A percentile compares a stretch with the other conserved stretches of the same genome.
Evolutionary conservation across 2,329 filamentous ascomycete genomes (phyloP).

Genomic region (Fusarium sp.): DNA sequence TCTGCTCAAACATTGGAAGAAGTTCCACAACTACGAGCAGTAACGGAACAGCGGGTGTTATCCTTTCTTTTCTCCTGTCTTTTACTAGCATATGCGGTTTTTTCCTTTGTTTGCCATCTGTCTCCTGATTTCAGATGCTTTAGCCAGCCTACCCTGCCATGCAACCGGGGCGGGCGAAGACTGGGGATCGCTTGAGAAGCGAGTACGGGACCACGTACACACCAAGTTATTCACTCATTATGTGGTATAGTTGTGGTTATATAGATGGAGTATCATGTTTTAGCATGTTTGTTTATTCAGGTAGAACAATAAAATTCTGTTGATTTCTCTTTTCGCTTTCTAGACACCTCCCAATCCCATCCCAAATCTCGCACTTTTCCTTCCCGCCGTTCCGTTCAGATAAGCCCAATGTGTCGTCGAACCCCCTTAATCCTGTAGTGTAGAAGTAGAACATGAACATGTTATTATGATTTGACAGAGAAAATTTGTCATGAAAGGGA

Average conservation of each 20-base stretch:
- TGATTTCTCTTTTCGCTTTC: conserved; percentile 5
- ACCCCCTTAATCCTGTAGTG: not conserved
- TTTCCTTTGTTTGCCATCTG: not conserved
- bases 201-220: conserved; percentile 2
- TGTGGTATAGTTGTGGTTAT: not conserved
- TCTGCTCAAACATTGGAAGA: conserved; percentile 30
- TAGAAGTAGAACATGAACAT: not conserved
- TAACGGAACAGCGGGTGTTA: not conserved
- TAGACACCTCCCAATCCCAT: not conserved
- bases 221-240: not conserved
- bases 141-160: conserved; percentile 19
- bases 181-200: not conserved
- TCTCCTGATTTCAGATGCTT: conserved; percentile 15
- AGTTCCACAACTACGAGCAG: conserved; percentile 1
- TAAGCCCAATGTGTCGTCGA: conserved; percentile 11
- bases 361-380: conserved; percentile 10
- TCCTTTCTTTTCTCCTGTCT: not conserved
- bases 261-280: conserved; percentile 11
- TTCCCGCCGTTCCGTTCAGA: conserved; percentile 26
- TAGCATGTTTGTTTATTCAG: conserved; percentile 11
- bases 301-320: conserved; percentile 27
- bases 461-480: not conserved
- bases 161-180: not conserved
- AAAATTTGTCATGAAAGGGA: conserved; percentile 8
- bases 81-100: not conserved